Base-by-base conservation (phyloP, 306 rosid genomes). In the Senna tora region DNA sequence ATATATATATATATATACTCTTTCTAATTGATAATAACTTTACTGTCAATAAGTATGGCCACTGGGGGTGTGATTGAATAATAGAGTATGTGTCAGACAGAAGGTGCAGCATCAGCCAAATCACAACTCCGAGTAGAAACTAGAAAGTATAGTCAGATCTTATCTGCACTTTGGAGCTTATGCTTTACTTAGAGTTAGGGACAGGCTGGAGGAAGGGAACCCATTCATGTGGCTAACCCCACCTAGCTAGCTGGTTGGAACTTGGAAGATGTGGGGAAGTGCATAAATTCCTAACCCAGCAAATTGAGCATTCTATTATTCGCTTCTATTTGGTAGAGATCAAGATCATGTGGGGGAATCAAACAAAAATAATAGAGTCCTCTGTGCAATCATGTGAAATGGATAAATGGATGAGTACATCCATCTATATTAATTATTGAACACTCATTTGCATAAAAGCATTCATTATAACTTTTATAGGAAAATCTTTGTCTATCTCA, bases 171-270 rank as follows among this genome's bases (percentile, higher is more conserved):
- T 67, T 71, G 80, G 80, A 73, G 79, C 72, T 66, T 67, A 55
- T 79, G 77, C 67, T 34, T 47, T 67, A n/a, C n/a, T n/a, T n/a
- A n/a, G n/a, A n/a, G n/a, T n/a, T n/a, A 64, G 39, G n/a, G 84
- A 83, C 93, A 86, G 91, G 87, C 88, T 87, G 85, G 84, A 77
- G 72, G 50, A 58, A 51, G 84, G 77, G 58, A 58, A 49, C 80
- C 69, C 79, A 8, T 74, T 84, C 83, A 86, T 80, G 83, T 74
- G 65, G 19, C 34, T 57, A 64, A 55, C 88, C 89, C 91, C 78
- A 86, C 90, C 32, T 49, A 4, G 39, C 30, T 25, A 25, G 39
- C 30, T 25, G 3, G 30, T 25, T 25, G 30, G 30, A 25, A 25
- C 30, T 42, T 55, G 59, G 69, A 68, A 58, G 76, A 74, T 57